These are phyloP conservation scores for Ambrosiella beaveri DNA, from an alignment of 2,329 filamentous ascomycete genomes.

Conservation along the genomic window DNA sequence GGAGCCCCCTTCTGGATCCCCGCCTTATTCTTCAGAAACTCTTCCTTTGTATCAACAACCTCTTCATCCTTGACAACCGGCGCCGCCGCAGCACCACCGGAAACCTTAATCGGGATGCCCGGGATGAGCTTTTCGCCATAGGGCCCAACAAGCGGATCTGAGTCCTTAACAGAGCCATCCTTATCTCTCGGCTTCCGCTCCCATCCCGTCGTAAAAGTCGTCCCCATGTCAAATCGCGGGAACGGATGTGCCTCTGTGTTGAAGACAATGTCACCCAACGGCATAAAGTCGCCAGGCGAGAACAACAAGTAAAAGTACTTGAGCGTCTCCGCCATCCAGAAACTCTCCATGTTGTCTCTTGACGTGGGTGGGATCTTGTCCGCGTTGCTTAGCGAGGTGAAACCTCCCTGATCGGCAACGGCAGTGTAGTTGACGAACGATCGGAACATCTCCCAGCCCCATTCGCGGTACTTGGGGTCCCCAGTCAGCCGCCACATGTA, in stretches of 20 bases:
- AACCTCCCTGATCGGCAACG: conserved; percentile 61
- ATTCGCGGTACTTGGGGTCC: conserved; percentile 74
- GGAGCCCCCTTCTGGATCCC: neutral
- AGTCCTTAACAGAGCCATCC: conserved; percentile 24
- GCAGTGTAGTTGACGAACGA: conserved; percentile 75
- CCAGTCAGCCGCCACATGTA: conserved; percentile 99
- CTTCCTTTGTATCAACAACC: neutral
- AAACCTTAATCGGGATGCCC: neutral
- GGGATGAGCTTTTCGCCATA: neutral
- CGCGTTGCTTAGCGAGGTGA: conserved; percentile 65
- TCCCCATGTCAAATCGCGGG: conserved; percentile 68
- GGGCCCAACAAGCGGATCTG: conserved; percentile 6
- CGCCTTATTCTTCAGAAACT: neutral
- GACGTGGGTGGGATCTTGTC: conserved; percentile 49
- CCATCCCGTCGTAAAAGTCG: conserved; percentile 69
- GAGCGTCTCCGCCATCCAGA: conserved; percentile 95
- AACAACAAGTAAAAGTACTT: conserved; percentile 98
- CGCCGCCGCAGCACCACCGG: neutral
- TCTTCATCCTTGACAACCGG: neutral
- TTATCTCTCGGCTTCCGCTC: conserved; percentile 44
- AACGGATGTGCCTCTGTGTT: conserved; percentile 93
- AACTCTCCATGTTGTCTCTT: conserved; percentile 94
- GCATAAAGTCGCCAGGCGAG: conserved; percentile 63
- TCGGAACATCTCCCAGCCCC: conserved; percentile 98
- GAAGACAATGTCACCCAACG: conserved; percentile 73